Percentiles rank a stretch among this genome's conserved stretches.
phyloP scores from a whole-genome alignment of 1,284 basidiomycete genomes.

The Irpex sp. region DNA sequence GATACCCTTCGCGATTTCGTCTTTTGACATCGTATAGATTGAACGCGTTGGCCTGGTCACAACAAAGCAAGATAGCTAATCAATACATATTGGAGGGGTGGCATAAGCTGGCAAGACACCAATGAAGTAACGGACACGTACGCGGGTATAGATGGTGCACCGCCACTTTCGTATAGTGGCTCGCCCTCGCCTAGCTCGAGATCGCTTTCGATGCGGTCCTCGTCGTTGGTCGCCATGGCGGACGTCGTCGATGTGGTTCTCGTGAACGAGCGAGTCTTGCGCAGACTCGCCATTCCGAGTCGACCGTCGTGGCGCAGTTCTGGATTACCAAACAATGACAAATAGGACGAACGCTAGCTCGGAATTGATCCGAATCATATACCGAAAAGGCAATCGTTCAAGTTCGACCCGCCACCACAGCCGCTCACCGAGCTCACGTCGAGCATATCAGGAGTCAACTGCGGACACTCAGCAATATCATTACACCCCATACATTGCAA shows the following conservation, averaged over 20 bases:
- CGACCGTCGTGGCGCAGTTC: constrained; percentile 1
- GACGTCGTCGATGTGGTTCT: constrained; percentile 10
- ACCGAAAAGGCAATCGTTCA: too few species aligned
- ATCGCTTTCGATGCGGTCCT: constrained; percentile 25
- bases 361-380: too few species aligned
- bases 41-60: constrained; percentile 62
- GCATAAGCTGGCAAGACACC: constrained; percentile 25
- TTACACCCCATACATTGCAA: too few species aligned
- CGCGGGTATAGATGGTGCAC: constrained; percentile 19
- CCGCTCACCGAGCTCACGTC: too few species aligned
- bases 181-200: constrained; percentile 33
- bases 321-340: constrained; percentile 10
- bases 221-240: constrained; percentile 26
- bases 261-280: constrained; percentile 16
- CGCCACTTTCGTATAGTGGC: constrained; percentile 23
- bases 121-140: constrained; percentile 20
- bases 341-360: constrained; percentile 4
- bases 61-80: constrained; percentile 17
- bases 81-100: constrained; percentile 4
- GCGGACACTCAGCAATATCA: too few species aligned
- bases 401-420: too few species aligned
- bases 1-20: constrained; percentile 75
- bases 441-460: too few species aligned
- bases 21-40: constrained; percentile 75
- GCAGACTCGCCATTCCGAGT: constrained; percentile 13